Conservation (phyloP, 257 asterid genomes). For the Ligustrum vulgare region DNA sequence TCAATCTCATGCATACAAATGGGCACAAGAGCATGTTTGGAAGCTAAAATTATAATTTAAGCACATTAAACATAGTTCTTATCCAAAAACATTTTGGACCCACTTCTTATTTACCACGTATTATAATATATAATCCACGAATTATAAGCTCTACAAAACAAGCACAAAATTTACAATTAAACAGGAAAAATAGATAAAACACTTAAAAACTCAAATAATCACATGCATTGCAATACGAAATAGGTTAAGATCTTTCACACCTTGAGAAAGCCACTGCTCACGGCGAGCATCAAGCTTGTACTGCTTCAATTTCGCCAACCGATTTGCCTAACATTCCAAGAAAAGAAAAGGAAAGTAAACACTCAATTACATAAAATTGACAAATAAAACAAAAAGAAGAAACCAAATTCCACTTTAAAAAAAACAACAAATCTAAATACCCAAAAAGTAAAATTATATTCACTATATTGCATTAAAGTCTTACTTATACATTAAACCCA, state of each 20-base stretch:
- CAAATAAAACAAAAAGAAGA: not conserved
- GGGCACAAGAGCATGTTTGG: not conserved
- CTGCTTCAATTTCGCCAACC: slow-evolving; percentile 92
- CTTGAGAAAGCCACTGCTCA: slow-evolving; percentile 98
- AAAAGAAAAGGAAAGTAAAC: not conserved
- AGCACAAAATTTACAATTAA: too few species aligned
- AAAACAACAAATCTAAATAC: not conserved
- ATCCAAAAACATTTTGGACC: too few species aligned
- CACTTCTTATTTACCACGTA: too few species aligned
- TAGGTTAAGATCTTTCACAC: slow-evolving; percentile 36
- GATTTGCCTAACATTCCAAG: slow-evolving; percentile 52
- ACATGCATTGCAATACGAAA: not conserved
- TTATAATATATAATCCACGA: too few species aligned
- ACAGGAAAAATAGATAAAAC: not conserved
- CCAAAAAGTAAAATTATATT: not conserved
- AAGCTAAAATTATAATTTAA: too few species aligned
- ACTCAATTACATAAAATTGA: not conserved
- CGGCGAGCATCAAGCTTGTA: slow-evolving; percentile 94
- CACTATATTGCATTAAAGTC: not conserved
- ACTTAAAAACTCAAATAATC: not conserved
- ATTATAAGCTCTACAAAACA: not conserved
- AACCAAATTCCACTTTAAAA: not conserved
- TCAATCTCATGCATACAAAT: not conserved
- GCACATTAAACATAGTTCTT: too few species aligned
- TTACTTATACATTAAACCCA: not conserved